phyloP scores from a whole-genome alignment of 164 flowering plant species.

The Tinospora cordifolia region DNA sequence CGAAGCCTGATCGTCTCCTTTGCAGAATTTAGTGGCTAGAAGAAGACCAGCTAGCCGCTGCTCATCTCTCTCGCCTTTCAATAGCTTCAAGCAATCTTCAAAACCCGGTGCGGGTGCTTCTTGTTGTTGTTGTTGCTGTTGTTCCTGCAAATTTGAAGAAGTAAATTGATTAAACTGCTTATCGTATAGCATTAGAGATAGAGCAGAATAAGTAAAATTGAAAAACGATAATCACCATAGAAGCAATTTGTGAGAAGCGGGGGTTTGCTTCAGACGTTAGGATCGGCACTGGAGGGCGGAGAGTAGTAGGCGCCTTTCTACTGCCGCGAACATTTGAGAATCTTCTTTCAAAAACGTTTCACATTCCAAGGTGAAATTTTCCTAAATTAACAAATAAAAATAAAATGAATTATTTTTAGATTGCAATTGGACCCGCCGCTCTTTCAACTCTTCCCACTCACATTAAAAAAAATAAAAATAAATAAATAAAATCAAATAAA shows the following conservation, averaged over 20 bases:
- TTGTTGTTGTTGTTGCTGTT: conserved; percentile 8
- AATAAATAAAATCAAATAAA: no score
- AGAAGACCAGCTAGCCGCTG: conserved; percentile 89
- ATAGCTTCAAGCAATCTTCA: conserved; percentile 70
- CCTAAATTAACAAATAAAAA: no score
- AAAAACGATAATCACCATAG: not conserved
- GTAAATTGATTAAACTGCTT: not conserved
- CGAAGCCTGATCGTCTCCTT: conserved; percentile 49
- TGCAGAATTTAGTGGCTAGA: conserved; percentile 63
- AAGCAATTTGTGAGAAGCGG: not conserved
- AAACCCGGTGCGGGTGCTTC: conserved; percentile 28
- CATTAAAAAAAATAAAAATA: no score
- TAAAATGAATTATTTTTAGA: no score
- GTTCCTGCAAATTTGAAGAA: conserved; percentile 12
- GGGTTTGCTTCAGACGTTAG: no score
- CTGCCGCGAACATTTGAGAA: no score
- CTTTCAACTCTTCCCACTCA: no score
- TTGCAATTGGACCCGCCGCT: no score
- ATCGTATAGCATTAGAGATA: not conserved
- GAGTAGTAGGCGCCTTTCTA: no score
- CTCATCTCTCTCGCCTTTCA: conserved; percentile 81
- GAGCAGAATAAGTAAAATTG: not conserved
- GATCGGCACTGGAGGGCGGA: no score
- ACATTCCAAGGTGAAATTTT: no score
- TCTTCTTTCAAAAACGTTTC: no score